Percentiles rank a stretch among this genome's conserved stretches.
These are phyloP conservation scores for Hyparrhenia diplandra DNA, from an alignment of 176 grass and related monocot species.

Conservation along the genomic window DNA sequence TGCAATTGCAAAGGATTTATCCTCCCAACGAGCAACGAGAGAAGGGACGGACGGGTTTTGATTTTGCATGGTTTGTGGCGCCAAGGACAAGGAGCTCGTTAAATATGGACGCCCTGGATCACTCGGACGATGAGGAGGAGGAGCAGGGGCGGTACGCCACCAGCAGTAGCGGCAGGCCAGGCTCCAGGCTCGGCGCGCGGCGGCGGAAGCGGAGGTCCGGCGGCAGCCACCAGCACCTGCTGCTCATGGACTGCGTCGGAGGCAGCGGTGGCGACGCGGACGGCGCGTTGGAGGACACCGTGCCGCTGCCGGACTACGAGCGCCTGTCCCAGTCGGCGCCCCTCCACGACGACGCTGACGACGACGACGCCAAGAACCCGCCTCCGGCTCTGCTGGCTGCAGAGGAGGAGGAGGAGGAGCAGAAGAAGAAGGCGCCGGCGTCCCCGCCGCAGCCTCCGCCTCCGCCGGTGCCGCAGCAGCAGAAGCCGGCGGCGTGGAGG, in stretches of 20 bases:
- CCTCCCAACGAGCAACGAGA: conserved; percentile 4
- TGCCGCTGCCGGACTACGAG: conserved; percentile 70
- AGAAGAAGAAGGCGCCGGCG: background rate
- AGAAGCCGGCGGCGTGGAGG: conserved; percentile 61
- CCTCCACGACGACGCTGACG: conserved; percentile 22
- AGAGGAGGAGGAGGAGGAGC: background rate
- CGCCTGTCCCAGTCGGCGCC: conserved; percentile 56
- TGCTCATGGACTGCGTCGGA: conserved; percentile 53
- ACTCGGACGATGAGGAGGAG: conserved; percentile 30
- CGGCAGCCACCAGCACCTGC: conserved; percentile 24
- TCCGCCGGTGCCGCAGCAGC: background rate
- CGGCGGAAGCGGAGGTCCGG: conserved; percentile 16
- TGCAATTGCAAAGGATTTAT: background rate
- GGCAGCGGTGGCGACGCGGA: background rate
- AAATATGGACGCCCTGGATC: conserved; percentile 38
- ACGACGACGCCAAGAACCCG: background rate
- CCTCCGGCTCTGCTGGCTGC: background rate
- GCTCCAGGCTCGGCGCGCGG: conserved; percentile 12
- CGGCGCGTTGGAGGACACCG: conserved; percentile 33
- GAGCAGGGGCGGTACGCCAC: background rate
- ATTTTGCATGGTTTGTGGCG: conserved; percentile 26
- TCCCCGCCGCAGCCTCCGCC: background rate
- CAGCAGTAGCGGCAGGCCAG: background rate
- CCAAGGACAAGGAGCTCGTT: background rate
- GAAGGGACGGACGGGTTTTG: background rate